Evolutionary conservation across 495 filamentous ascomycete genomes (phyloP), one percentile per base, ranked within the genome.

Genomic region (Hypoxylon fuscum): DNA sequence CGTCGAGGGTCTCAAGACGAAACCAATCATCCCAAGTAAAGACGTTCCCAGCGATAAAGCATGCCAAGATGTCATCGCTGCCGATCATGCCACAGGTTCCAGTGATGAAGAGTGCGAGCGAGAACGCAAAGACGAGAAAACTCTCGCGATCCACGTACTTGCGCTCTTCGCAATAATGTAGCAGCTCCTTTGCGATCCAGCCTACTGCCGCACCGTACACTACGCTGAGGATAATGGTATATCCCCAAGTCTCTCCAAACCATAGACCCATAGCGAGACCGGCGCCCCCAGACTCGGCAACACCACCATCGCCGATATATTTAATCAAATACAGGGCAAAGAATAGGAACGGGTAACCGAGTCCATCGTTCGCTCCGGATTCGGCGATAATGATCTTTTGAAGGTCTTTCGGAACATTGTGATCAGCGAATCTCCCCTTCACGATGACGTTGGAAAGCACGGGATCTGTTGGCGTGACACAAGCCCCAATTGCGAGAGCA

Each of bases 1-100:
- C 94, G 71, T 96, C 92, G 58, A 90, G 77, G 1, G 92, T 96
- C 72, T 90, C 90, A 0, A 94, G 79, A 1, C 94, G 90, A 74
- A 96, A 97, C 93, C 92, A 96, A 75, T 96, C 93, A 77, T 85
- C 93, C 83, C 90, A 90, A 3, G 90, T 96, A 62, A 98, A 95
- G 5, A 84, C 86, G 66, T 96, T 97, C 2, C 94, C 94, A 14
- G 94, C 93, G 56, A 97, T 87, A 66, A 98, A 98, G 75, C 92
- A 96, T 2, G 94, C 93, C 1, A 98, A 81, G 12, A 97, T 88
- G 59, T 97, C 94, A 72, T 97, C 94, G 40, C 87, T 95, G 2
- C 94, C 94, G 55, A 97, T 86, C 81, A 96, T 85, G 9, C 93
- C 93, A 64, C 90, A 92, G 0, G 92, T 96, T 10, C 91, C 92